Base-by-base conservation (phyloP, 73 alveolate species). In the Tetrahymena thermophila region DNA sequence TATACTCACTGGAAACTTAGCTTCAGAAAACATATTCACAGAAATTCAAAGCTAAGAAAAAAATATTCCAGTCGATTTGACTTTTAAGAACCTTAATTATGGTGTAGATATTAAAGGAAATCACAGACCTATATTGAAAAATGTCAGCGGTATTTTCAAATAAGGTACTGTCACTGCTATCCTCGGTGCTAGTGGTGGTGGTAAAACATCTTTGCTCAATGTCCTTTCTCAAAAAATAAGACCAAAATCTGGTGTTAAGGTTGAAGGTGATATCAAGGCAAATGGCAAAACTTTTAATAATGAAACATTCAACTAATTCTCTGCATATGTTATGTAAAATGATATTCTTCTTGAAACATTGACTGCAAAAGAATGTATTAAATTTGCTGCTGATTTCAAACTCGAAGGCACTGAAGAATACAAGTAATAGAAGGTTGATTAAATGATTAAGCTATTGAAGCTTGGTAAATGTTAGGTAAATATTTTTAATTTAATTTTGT, bases 171-270 rank as follows among this genome's bases (percentile, higher is more conserved):
- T 85, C 35, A 85, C 94, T 85, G 94, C 96, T 11, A 71, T 96
- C 23, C 96, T 96, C 94, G 98, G 98, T 28, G 93, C 97, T 10
- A 93, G 97, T 31, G 98, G 98, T 19, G 96, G 96, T 34, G 98
- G 98, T 37, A 96, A 96, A 43, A 96, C 98, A 17, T 85, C 98
- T n/a, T 94, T 96, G n/a, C 96, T 96, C 0, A 96, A 96, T 93
- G 94, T 96, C 43, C 94, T 96, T 37, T 40, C 96, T 23, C 34
- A 84, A 35, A 40, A 94, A 31, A 35, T 94, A n/a, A 10, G n/a
- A 58, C 40, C 85, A 14, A 35, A 37, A 31, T 5, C 50, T 35
- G 85, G 89, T 37, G 50, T 44, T 25, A 38, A 94, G 15, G 38
- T 94, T 23, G 34, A 35, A 15, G 97, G 96, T 21, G 38, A 44